These are phyloP conservation scores for Alternaria arbusti DNA, from an alignment of 2,329 filamentous ascomycete genomes.

Conservation along the genomic window DNA sequence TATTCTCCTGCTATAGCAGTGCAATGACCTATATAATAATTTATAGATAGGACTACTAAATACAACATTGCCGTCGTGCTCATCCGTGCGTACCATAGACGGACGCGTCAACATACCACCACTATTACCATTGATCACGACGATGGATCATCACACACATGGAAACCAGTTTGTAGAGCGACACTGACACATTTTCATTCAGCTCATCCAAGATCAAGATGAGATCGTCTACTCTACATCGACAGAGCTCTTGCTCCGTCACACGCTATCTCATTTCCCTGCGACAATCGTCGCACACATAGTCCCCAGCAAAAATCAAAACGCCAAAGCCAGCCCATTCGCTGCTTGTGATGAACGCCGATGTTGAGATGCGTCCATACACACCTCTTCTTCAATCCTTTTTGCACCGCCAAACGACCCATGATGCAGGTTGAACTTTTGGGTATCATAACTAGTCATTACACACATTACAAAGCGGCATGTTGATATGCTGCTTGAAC, in stretches of 20 bases:
- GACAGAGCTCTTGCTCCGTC: background rate
- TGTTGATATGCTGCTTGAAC: constrained; percentile 47
- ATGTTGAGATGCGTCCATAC: constrained; percentile 49
- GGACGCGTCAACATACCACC: no score
- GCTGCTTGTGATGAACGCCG: constrained; percentile 43
- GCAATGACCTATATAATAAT: no score
- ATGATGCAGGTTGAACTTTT: constrained; percentile 53
- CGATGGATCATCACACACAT: no score
- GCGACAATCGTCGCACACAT: constrained; percentile 3
- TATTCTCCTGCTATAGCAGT: no score
- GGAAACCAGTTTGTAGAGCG: no score
- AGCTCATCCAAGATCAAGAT: background rate
- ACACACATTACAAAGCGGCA: constrained; percentile 49
- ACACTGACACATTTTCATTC: background rate
- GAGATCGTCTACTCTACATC: background rate
- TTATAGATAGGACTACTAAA: no score
- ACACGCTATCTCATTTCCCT: background rate
- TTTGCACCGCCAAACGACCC: constrained; percentile 41
- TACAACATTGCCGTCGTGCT: no score
- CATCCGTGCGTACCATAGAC: no score
- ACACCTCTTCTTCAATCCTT: constrained; percentile 21
- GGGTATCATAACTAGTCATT: constrained; percentile 51
- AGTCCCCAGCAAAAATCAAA: background rate
- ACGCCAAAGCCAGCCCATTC: constrained; percentile 15
- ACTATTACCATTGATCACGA: no score